Evolutionary conservation across 2,329 filamentous ascomycete species (phyloP).

Genomic region (Stagonosporopsis vannaccii): DNA sequence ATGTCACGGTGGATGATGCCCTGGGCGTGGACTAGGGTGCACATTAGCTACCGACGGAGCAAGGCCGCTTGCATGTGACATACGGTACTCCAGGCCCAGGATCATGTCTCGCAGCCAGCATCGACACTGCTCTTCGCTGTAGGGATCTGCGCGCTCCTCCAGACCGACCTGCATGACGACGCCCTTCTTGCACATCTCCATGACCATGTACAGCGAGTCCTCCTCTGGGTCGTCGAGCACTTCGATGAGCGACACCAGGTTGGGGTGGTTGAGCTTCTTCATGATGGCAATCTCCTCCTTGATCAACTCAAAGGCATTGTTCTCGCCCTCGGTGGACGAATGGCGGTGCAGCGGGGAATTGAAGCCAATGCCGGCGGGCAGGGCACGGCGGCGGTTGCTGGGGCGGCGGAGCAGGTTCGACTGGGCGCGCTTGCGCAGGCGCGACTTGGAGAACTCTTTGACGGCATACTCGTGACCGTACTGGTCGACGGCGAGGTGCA

Average conservation of each 20-base stretch:
- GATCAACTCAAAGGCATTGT: constrained; percentile 83
- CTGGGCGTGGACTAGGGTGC: constrained; percentile 79
- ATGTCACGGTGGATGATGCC: constrained; percentile 96
- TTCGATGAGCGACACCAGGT: constrained; percentile 91
- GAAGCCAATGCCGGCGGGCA: constrained; percentile 62
- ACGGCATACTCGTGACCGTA: constrained; percentile 93
- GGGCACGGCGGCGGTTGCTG: constrained; percentile 60
- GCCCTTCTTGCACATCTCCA: constrained; percentile 99
- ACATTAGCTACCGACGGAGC: constrained; percentile 23
- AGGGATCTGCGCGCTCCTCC: constrained; percentile 82
- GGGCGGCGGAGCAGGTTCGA: constrained; percentile 81
- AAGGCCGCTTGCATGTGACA: constrained; percentile 46
- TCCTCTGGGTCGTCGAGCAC: constrained; percentile 95
- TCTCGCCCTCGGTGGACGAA: constrained; percentile 64
- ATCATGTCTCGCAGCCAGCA: constrained; percentile 96
- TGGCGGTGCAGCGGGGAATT: constrained; percentile 71
- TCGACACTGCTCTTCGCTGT: constrained; percentile 80
- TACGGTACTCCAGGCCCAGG: constrained; percentile 90
- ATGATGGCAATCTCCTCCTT: constrained; percentile 97
- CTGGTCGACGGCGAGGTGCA: constrained; percentile 89
- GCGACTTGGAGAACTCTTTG: constrained; percentile 96
- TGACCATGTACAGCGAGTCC: constrained; percentile 96
- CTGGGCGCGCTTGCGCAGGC: constrained; percentile 86
- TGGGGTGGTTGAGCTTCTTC: constrained; percentile 96
- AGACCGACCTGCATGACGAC: constrained; percentile 95